phyloP scores from a whole-genome alignment of 108 stramenopile genomes.

The Licmophora abbreviata region DNA sequence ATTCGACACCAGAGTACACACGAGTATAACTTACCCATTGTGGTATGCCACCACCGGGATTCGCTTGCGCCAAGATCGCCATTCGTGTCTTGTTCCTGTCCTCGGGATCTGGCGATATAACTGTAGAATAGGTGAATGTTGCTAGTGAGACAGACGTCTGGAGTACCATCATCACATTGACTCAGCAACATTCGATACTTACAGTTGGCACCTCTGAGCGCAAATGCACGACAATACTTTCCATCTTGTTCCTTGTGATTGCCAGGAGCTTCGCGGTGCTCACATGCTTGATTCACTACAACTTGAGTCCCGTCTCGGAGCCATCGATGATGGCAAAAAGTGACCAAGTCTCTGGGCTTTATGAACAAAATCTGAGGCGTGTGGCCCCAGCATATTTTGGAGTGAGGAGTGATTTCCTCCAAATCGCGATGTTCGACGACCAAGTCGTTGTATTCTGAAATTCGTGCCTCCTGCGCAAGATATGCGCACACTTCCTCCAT shows the following conservation, averaged over 20 bases:
- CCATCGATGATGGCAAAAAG: conserved; percentile 83
- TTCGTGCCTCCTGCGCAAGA: conserved; percentile 42
- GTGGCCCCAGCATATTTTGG: conserved; percentile 74
- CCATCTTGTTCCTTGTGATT: conserved; percentile 40
- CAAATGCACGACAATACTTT: conserved; percentile 63
- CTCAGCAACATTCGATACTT: too few species aligned
- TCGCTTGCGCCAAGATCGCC: conserved; percentile 36
- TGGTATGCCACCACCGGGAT: conserved; percentile 52
- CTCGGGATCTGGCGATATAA: conserved; percentile 59
- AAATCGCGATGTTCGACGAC: conserved; percentile 51
- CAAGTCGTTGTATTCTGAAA: conserved; percentile 72
- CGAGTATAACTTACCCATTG: conserved; percentile 30
- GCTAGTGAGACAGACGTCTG: too few species aligned
- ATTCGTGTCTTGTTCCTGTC: conserved; percentile 72
- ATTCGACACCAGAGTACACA: too few species aligned
- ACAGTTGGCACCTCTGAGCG: conserved; percentile 80
- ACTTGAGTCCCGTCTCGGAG: conserved; percentile 68
- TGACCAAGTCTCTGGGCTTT: conserved; percentile 76
- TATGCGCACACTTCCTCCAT: conserved; percentile 75
- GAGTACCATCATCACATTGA: too few species aligned
- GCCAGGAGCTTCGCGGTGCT: conserved; percentile 47
- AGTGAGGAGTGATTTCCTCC: conserved; percentile 38
- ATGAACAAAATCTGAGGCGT: conserved; percentile 77
- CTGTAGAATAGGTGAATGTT: too few species aligned
- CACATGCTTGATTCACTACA: conserved; percentile 76